Percentiles rank a stretch among this genome's conserved stretches.
phyloP scores from a whole-genome alignment of 768 basidiomycete species.

The Kwoniella mangroviensis region DNA sequence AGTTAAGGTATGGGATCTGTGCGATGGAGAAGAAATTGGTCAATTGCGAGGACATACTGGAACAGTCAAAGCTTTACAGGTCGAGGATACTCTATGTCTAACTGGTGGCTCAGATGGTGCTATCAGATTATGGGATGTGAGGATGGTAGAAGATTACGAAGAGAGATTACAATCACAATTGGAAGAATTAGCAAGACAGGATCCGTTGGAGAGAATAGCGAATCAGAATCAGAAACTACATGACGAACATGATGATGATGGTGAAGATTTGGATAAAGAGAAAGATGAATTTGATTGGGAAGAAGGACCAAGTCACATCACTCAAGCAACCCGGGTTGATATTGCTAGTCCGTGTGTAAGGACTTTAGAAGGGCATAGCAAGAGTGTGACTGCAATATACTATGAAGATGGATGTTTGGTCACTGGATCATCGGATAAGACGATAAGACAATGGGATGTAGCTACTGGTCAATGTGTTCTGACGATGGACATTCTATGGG shows the following conservation, averaged over 20 bases:
- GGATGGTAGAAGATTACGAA: conserved; percentile 75
- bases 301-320: conserved; percentile 41
- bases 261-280: conserved; percentile 29
- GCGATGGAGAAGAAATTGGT: conserved; percentile 84
- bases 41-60: conserved; percentile 74
- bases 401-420: conserved; percentile 95
- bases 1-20: conserved; percentile 92
- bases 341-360: conserved; percentile 66
- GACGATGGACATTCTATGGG: conserved; percentile 99
- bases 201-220: conserved; percentile 50
- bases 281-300: conserved; percentile 48
- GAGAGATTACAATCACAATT: conserved; percentile 48
- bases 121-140: conserved; percentile 87
- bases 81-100: conserved; percentile 86
- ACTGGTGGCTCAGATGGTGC: conserved; percentile 88
- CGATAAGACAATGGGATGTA: conserved; percentile 97
- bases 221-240: conserved; percentile 27
- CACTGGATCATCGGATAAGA: conserved; percentile 97
- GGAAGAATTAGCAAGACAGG: conserved; percentile 35
- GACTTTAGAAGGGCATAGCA: conserved; percentile 85
- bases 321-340: conserved; percentile 29
- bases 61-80: conserved; percentile 83
- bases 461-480: conserved; percentile 96
- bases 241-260: conserved; percentile 19
- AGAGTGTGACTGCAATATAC: conserved; percentile 88